Base-by-base conservation (phyloP, 495 filamentous ascomycete genomes). In the Daldinia vernicosa region DNA sequence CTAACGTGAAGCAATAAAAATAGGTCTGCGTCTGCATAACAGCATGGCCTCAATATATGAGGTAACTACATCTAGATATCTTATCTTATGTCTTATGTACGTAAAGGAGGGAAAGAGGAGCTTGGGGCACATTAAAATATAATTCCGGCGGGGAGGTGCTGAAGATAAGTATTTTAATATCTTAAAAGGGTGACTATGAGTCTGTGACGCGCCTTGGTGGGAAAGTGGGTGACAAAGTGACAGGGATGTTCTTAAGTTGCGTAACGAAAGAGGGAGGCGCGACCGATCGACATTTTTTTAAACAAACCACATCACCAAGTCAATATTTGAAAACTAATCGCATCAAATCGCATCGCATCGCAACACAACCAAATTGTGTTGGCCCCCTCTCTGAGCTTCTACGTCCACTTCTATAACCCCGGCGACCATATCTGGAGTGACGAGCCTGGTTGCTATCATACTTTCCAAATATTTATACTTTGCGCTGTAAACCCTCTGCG, bases 251-350 rank as follows among this genome's bases (percentile, higher is more conserved):
- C 53, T 54, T 50, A 61, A 62, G 66, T 66, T 73, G 70, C 70
- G 70, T 69, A 73, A 73, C 70, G 52, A 73, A 51, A 51, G 28
- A 30, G 45, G 52, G 56, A 73, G 66, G 55, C 70, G 70, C 70
- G 70, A 73, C 70, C 50, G 65, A 73, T 73, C 66, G 56, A 69
- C 65, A 62, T 56, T 65, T 70, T 66, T 69, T 73, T 73, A 69
- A 73, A 73, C 65, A 69, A 69, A 73, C 61, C 70, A 73, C 70
- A 69, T 69, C 70, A 73, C 61, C 60, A 68, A 64, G 70, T 73
- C 70, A 73, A 73, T 73, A 73, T 73, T 71, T 66, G 60, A 73
- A 69, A 73, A 61, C 39, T 22, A 19, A 53, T 56, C 53, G 47
- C 69, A 62, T 59, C 56, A 54, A 52, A 67, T 52, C 55, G 33